A percentile compares a stretch with the other conserved stretches of the same genome.
Conservation (phyloP, 192 early-diverging fungal genomes). For the Coemansia sp. region DNA sequence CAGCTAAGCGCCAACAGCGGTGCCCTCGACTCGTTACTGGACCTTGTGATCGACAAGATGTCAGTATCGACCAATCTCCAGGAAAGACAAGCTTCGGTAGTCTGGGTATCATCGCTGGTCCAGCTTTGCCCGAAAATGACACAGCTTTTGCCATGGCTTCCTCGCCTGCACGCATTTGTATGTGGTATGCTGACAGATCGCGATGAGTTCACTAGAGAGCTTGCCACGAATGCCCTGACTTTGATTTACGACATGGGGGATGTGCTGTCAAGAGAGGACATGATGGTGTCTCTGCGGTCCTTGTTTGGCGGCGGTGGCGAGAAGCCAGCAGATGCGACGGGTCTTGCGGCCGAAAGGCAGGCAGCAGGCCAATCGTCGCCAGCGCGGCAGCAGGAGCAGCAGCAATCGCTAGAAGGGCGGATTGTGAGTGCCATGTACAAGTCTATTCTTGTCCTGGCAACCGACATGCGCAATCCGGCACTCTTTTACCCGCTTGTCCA, state of each 20-base stretch:
- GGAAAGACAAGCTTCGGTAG: slow-evolving; percentile 34
- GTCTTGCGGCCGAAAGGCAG: not conserved
- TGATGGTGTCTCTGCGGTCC: slow-evolving; percentile 35
- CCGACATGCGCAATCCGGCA: slow-evolving; percentile 91
- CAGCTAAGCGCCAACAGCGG: slow-evolving; percentile 11
- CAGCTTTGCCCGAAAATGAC: slow-evolving; percentile 22
- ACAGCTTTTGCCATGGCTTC: slow-evolving; percentile 47
- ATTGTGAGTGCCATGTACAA: slow-evolving; percentile 62
- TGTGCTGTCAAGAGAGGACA: slow-evolving; percentile 21
- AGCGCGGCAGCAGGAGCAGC: too few relatives aligned
- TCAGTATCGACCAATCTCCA: slow-evolving; percentile 22
- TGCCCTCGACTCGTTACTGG: slow-evolving; percentile 16
- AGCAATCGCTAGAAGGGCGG: slow-evolving; percentile 10
- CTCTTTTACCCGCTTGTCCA: slow-evolving; percentile 93
- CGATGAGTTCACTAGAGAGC: slow-evolving; percentile 59
- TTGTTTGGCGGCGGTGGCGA: slow-evolving; percentile 24
- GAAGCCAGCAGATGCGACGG: slow-evolving; percentile 1
- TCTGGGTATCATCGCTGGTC: slow-evolving; percentile 36
- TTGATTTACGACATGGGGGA: slow-evolving; percentile 39
- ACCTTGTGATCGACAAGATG: slow-evolving; percentile 13
- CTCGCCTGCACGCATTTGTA: slow-evolving; percentile 72
- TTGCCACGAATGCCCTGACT: slow-evolving; percentile 31
- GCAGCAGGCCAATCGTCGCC: too few relatives aligned
- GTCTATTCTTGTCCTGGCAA: slow-evolving; percentile 81
- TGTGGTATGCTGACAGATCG: slow-evolving; percentile 72